A percentile compares a stretch with the other conserved stretches of the same genome.
These are phyloP conservation scores for Middelhovenomyces tepae DNA, from an alignment of 805 yeast species.

Conservation along the genomic window DNA sequence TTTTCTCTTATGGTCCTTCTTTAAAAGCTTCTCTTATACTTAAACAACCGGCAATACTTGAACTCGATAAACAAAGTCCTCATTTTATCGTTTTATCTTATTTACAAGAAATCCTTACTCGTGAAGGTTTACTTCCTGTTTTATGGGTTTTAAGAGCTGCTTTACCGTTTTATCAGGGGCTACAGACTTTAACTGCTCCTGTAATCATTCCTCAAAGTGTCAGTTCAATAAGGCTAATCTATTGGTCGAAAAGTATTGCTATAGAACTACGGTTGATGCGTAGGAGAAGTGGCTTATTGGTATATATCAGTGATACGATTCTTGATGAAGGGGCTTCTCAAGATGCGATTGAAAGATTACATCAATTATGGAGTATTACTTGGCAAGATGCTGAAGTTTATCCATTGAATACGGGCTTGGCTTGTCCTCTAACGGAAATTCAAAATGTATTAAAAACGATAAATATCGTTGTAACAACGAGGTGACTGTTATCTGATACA, in stretches of 20 bases:
- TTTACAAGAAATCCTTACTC: conserved; percentile 21
- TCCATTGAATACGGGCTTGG: conserved; percentile 19
- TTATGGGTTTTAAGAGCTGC: conserved; percentile 23
- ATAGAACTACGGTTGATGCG: too few relatives aligned
- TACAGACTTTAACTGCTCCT: too few relatives aligned
- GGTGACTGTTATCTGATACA: too few relatives aligned
- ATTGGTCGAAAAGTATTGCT: too few relatives aligned
- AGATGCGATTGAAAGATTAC: too few relatives aligned
- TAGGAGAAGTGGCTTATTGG: too few relatives aligned
- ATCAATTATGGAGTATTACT: conserved; percentile 11
- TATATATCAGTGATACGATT: too few relatives aligned
- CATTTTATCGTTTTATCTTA: conserved; percentile 20
- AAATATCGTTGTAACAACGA: too few relatives aligned
- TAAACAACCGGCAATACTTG: conserved; percentile 9
- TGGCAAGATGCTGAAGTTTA: conserved; percentile 11
- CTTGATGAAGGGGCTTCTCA: too few relatives aligned
- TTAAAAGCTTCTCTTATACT: conserved; percentile 11
- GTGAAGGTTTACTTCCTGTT: conserved; percentile 21
- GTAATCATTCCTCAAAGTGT: too few relatives aligned
- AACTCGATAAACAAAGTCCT: conserved; percentile 19
- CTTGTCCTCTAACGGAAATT: conserved; percentile 15
- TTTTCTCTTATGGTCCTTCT: conserved; percentile 23
- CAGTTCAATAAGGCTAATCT: too few relatives aligned
- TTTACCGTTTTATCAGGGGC: conserved; percentile 19
- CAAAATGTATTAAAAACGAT: conserved; percentile 2